Base-by-base conservation (phyloP, 768 basidiomycete genomes). In the Leccinum subgranulosum region DNA sequence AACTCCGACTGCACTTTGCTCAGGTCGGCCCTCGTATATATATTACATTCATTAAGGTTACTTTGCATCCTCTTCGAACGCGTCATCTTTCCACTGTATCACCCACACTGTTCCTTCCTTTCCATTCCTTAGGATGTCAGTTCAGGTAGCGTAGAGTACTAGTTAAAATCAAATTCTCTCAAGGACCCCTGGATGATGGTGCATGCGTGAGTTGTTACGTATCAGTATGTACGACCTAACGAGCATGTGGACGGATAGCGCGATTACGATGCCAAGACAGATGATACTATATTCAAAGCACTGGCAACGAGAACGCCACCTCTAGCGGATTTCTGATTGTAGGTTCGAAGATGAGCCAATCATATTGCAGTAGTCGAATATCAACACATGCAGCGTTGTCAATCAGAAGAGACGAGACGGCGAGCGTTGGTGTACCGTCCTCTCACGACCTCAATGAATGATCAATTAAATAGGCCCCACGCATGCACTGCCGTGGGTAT, bases 11-110 rank as follows among this genome's bases (percentile, higher is more conserved):
- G 49, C 56, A 56, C 61, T 60, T 59, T 65, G 65, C 61, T 58
- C 66, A 43, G 55, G 64, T 60, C 45, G 64, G 66, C 63, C 41
- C 60, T 54, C 60, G 71, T 69, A 72, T 69, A 74, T 74, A 72
- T 74, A 43, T 43, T 43, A 70, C 65, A 56, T 47, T 74, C 70
- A 74, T 73, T 74, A 74, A 69, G 60, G 61, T 67, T 55, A 57
- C 65, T 58, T 43, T 69, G 65, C 73, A 72, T 73, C 53, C 51
- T 56, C 56, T 57, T 61, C 6, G 19, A 43, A 61, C 62, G 54
- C 60, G 65, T 55, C 61, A 72, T 73, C 62, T 67, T 61, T 66
- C 53, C 69, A 73, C 63, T 74, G 71, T 74, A 74, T 65, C 59
- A 68, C 53, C 54, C 66, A 61, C 68, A 67, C 59, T 46, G 58